phyloP scores from a whole-genome alignment of 768 basidiomycete species.

The Suillus tomentosus region DNA sequence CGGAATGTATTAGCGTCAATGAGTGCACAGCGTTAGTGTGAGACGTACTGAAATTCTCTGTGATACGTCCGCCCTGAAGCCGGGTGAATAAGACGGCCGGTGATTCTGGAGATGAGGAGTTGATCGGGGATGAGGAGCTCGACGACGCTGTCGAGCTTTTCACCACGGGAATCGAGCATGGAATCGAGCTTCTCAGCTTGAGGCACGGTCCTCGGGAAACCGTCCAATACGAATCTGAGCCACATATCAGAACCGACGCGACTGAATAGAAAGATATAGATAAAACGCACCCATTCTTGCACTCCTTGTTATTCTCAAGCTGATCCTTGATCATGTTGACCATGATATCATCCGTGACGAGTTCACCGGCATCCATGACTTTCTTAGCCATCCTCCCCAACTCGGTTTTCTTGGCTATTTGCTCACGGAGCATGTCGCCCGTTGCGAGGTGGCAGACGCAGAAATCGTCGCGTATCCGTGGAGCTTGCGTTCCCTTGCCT shows the following conservation, averaged over 20 bases:
- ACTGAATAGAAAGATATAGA: slow-evolving; percentile 2
- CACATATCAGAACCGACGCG: neutral
- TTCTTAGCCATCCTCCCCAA: slow-evolving; percentile 94
- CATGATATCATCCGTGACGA: slow-evolving; percentile 96
- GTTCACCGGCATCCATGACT: slow-evolving; percentile 95
- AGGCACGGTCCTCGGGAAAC: slow-evolving; percentile 97
- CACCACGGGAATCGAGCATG: slow-evolving; percentile 82
- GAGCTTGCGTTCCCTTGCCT: slow-evolving; percentile 99
- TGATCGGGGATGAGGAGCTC: slow-evolving; percentile 93
- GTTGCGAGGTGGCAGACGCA: slow-evolving; percentile 98
- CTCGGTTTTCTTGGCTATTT: slow-evolving; percentile 83
- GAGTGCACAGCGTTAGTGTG: slow-evolving; percentile 8
- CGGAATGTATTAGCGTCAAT: slow-evolving; percentile 16
- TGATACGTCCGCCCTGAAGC: slow-evolving; percentile 92
- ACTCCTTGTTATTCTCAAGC: slow-evolving; percentile 87
- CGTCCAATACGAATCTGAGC: slow-evolving; percentile 92
- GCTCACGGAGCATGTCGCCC: slow-evolving; percentile 97
- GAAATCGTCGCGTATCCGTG: slow-evolving; percentile 87
- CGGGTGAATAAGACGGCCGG: slow-evolving; percentile 92
- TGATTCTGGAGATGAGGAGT: slow-evolving; percentile 96
- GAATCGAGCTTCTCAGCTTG: slow-evolving; percentile 95
- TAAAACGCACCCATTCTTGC: slow-evolving; percentile 88
- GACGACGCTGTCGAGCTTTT: slow-evolving; percentile 90
- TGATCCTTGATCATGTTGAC: slow-evolving; percentile 97
- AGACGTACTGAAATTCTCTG: slow-evolving; percentile 85